Percentiles rank a stretch among this genome's conserved stretches.
Conservation (phyloP, 148 eudicot genomes). For the Nyssa sinensis region DNA sequence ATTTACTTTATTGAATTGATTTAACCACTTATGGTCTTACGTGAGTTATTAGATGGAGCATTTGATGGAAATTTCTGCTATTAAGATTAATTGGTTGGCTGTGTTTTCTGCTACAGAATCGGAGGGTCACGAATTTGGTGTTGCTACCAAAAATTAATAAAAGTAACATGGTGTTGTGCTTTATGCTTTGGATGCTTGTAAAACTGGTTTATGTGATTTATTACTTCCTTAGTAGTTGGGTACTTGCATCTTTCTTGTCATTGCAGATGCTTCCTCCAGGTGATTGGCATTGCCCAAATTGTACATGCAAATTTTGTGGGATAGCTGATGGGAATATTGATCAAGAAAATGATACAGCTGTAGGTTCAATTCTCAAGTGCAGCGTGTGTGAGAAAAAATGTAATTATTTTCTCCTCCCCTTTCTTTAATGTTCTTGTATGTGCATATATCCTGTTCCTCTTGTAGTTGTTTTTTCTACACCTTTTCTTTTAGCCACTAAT, state of each 20-base stretch:
- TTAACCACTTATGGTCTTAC: too few species aligned
- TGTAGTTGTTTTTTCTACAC: background rate
- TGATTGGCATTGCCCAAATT: constrained; percentile 97
- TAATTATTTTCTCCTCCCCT: constrained; percentile 22
- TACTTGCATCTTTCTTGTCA: constrained; percentile 15
- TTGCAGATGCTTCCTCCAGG: constrained; percentile 92
- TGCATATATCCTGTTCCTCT: background rate
- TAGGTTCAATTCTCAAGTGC: constrained; percentile 45
- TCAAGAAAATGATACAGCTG: constrained; percentile 33
- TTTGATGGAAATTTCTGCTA: background rate
- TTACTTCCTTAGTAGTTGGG: background rate
- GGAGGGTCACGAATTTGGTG: background rate
- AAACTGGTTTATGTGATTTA: background rate
- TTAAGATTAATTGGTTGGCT: background rate
- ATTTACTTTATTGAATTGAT: too few species aligned
- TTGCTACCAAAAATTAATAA: too few species aligned
- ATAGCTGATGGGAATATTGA: constrained; percentile 33
- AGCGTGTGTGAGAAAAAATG: constrained; percentile 83
- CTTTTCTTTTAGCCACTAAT: background rate
- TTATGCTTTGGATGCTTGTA: background rate
- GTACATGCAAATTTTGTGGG: constrained; percentile 85
- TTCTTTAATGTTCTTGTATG: background rate
- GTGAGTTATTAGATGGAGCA: background rate
- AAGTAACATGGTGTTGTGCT: too few species aligned
- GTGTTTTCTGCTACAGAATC: too few species aligned